Conservation (phyloP, 805 yeast genomes). For the Helenozyma baotianmanensis region DNA sequence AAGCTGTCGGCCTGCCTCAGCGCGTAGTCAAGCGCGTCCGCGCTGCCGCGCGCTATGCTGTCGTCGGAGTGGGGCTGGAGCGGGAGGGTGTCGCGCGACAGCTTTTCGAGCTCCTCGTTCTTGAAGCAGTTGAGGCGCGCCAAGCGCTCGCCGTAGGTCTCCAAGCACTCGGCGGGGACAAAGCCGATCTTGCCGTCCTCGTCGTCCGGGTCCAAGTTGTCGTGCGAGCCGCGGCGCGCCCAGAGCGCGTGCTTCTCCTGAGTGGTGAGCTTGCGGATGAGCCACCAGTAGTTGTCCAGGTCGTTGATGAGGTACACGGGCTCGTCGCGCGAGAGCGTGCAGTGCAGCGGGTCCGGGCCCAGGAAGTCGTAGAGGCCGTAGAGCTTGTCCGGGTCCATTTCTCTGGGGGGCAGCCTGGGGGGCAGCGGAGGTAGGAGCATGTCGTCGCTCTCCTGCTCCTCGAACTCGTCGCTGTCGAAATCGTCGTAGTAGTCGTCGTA, state of each 20-base stretch:
- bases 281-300: constrained; percentile 96
- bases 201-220: constrained; percentile 20
- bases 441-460: constrained; percentile 33
- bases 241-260: constrained; percentile 21
- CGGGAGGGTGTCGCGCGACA: constrained; percentile 11
- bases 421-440: constrained; percentile 53
- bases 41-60: constrained; percentile 2
- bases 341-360: constrained; percentile 93
- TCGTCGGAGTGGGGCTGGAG: too few species aligned
- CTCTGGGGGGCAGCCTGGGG: constrained; percentile 76
- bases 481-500: constrained; percentile 10
- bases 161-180: constrained; percentile 94
- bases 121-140: constrained; percentile 92
- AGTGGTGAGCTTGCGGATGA: constrained; percentile 49
- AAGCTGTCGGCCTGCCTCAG: not conserved
- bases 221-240: constrained; percentile 10
- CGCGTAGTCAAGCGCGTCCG: not conserved
- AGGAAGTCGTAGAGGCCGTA: constrained; percentile 84
- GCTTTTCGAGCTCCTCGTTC: constrained; percentile 65
- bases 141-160: constrained; percentile 83
- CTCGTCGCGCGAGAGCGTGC: constrained; percentile 73
- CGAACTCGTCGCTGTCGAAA: constrained; percentile 19
- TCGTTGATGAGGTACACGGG: constrained; percentile 81
- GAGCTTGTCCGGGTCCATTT: constrained; percentile 74
- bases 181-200: constrained; percentile 79